phyloP scores from a whole-genome alignment of 2,329 filamentous ascomycete genomes.

The Fusarium vanettenii region DNA sequence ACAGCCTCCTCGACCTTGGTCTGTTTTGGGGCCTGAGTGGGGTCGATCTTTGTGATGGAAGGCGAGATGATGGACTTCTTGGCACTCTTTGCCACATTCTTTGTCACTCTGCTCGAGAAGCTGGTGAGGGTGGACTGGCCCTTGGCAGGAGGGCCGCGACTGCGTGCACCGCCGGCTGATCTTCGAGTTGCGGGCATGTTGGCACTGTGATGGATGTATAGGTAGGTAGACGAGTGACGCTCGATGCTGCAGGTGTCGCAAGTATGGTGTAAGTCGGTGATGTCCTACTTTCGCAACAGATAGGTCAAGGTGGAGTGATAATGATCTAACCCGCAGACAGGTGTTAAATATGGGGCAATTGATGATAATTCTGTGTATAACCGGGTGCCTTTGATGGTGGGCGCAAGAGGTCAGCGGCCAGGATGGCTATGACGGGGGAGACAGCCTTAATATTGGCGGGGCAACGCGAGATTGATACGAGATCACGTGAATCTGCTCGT shows the following conservation, averaged over 20 bases:
- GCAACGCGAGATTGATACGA: constrained; percentile 65
- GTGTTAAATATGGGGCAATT: neutral
- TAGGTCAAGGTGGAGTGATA: neutral
- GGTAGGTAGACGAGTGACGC: neutral
- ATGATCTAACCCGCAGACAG: neutral
- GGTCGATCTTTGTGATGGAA: constrained; percentile 50
- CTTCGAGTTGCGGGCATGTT: constrained; percentile 63
- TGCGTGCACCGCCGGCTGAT: constrained; percentile 55
- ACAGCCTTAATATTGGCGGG: constrained; percentile 57
- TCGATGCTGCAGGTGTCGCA: neutral
- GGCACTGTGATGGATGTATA: constrained; percentile 7
- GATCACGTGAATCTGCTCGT: constrained; percentile 57
- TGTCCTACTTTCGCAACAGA: neutral
- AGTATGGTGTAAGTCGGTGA: neutral
- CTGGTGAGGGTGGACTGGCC: constrained; percentile 65
- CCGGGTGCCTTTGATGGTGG: constrained; percentile 1
- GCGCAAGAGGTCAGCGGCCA: constrained; percentile 21
- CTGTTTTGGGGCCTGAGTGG: constrained; percentile 37
- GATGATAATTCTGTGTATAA: constrained; percentile 14
- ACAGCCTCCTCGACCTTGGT: constrained; percentile 27
- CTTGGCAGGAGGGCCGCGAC: constrained; percentile 53
- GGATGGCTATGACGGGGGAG: constrained; percentile 38
- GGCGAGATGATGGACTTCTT: constrained; percentile 58
- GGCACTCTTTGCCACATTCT: constrained; percentile 59
- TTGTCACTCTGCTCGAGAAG: constrained; percentile 69